phyloP scores from a whole-genome alignment of 2,329 filamentous ascomycete species.

The Neopestalotiopsis clavispora region DNA sequence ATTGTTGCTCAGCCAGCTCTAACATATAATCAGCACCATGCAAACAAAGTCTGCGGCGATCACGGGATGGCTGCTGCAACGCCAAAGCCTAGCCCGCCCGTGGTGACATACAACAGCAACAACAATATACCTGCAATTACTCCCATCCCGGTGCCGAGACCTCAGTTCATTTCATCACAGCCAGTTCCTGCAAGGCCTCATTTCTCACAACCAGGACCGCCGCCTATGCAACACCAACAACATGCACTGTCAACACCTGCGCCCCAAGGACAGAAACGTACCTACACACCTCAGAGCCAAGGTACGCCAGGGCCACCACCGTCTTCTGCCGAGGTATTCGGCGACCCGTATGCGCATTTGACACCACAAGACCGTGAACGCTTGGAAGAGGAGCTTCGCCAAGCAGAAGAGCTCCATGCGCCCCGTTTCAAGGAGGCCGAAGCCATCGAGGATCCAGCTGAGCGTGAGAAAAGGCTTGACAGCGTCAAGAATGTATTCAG shows the following conservation, averaged over 20 bases:
- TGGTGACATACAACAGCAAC: background rate
- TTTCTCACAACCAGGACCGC: background rate
- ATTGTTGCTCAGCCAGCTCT: background rate
- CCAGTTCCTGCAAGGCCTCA: background rate
- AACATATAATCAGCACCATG: conserved; percentile 38
- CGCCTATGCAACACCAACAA: background rate
- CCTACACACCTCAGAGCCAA: background rate
- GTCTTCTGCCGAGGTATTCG: conserved; percentile 14
- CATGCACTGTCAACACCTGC: background rate
- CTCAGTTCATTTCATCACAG: background rate
- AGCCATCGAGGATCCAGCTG: conserved; percentile 38
- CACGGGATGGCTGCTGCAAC: conserved; percentile 34
- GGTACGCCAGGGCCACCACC: conserved; percentile 15
- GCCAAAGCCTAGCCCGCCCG: conserved; percentile 21
- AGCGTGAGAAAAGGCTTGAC: conserved; percentile 39
- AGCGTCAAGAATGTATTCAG: conserved; percentile 57
- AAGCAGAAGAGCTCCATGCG: conserved; percentile 44
- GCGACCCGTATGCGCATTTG: conserved; percentile 52
- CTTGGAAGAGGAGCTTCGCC: conserved; percentile 43
- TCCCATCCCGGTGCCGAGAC: background rate
- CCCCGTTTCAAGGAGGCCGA: conserved; percentile 48
- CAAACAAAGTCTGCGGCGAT: conserved; percentile 51
- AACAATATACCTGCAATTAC: background rate
- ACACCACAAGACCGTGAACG: conserved; percentile 32
- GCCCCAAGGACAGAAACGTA: background rate